Base-by-base conservation (phyloP, 164 flowering plant species). In the Magnolia changhungtana region DNA sequence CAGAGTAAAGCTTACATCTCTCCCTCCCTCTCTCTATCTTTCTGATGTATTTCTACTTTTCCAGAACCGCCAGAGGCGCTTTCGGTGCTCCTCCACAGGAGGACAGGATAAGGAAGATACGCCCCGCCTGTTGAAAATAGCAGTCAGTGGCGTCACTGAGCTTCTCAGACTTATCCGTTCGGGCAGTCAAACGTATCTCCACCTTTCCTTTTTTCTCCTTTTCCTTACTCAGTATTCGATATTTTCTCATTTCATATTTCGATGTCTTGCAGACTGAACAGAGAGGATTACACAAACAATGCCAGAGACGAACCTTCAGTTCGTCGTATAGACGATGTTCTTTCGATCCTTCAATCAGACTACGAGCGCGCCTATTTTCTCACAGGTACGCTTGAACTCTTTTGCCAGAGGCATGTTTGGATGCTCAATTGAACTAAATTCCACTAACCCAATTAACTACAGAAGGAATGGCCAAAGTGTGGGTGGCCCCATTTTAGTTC, bases 281-380 rank as follows among this genome's bases (percentile, higher is more conserved):
- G 21, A 13, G 80, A 73, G 68, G 69, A 75, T 50, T 63, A 75
- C 63, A 71, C 77, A 71, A 69, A 76, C 74, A 74, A 19, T 55
- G 61, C 61, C 13, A 55, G 61, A 14, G 83, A 85, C 27, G 87
- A 85, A 67, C 20, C 83, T 72, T 76, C 82, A n/a, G 86, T 86
- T 79, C 83, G 84, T 64, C 67, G 84, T 58, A 69, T 88, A 63
- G 91, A 87, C 74, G 97, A 94, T 74, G 80, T 91, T 71, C 49
- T 91, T 27, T 65, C 1, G 71, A 83, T 87, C 63, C 89, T 94
- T 74, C 83, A 80, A 76, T 86, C 88, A 50, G 98, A 94, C 79
- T 94, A 92, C 81, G 93, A 89, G 77, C 87, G 90, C 49, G 90
- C 93, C 45, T 94, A 94, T 81, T 94, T 94, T 84, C 92, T 94